A percentile compares a stretch with the other conserved stretches of the same genome.
Evolutionary conservation across 495 filamentous ascomycete species (phyloP).

Genomic region (Penicillium pancosmium): DNA sequence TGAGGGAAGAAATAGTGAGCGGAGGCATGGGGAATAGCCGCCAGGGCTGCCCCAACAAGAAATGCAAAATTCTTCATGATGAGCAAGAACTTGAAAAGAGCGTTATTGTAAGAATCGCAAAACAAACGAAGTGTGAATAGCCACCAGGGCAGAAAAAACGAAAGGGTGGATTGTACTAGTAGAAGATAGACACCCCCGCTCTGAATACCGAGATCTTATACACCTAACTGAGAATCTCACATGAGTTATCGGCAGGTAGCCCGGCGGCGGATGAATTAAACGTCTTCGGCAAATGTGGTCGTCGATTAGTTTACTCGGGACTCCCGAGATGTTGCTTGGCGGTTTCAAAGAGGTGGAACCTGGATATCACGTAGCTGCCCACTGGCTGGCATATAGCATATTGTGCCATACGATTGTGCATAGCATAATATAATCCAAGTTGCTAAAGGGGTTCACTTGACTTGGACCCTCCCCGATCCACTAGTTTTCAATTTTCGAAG

Average conservation of each 20-base stretch:
- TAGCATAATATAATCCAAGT: too few species aligned
- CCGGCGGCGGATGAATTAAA: neutral
- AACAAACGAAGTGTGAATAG: neutral
- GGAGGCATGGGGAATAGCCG: slow-evolving; percentile 1
- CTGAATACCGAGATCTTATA: neutral
- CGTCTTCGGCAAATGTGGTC: neutral
- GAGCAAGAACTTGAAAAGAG: neutral
- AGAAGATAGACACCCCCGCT: neutral
- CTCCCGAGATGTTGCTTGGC: neutral
- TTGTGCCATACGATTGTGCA: too few species aligned
- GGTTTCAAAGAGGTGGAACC: neutral
- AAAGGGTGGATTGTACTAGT: neutral
- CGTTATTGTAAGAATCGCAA: neutral
- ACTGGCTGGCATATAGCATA: neutral
- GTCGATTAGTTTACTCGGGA: neutral
- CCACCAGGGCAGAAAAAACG: neutral
- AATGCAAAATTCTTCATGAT: slow-evolving; percentile 1
- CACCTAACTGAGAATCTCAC: neutral
- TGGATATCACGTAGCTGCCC: neutral
- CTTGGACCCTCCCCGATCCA: too few species aligned
- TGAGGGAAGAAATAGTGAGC: slow-evolving; percentile 16
- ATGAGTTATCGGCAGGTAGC: neutral
- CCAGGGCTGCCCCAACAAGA: slow-evolving; percentile 7
- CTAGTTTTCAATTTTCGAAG: too few species aligned
- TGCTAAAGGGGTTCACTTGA: too few species aligned